Evolutionary conservation across 306 rosid genomes (phyloP), one percentile per base, ranked within the genome.

Genomic region (Lablab purpureus): DNA sequence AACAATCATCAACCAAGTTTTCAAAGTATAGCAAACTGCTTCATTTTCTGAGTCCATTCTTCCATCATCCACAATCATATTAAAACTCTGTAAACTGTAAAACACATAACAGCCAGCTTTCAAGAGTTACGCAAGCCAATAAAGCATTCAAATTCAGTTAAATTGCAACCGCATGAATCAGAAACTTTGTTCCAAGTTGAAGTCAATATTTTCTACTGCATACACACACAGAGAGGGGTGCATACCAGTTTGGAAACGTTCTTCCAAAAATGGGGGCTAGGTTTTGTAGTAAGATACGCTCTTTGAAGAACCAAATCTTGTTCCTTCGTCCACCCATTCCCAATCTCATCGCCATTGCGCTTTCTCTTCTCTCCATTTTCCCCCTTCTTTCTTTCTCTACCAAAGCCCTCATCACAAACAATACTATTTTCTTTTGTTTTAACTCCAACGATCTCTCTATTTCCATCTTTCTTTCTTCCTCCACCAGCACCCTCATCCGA

Each of bases 231-330:
- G 36, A 71, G 22, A 71, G 7, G 1, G 54, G 65, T 11, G 1
- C 18, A 28, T 91, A 94, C 99, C 97, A 88, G 73, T 68, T 85
- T 87, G 5, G 97, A 84, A 71, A 94, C 97, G 56, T 88, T 90
- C 90, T 92, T 94, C 99, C 99, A 94, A 88, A 94, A 94, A 71
- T 85, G 79, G 14, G 98, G 97, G 9, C 92, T 89, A 4, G 97
- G 99, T 81, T 85, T 92, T 27, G 89, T 87, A 45, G 80, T 67
- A 25, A 87, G 52, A 84, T 88, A 94, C 27, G 99, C 95, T 75
- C 67, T 91, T 67, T 80, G 88, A 82, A 94, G 60, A 10, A 90
- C 94, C 67, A 72, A 70, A 75, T 91, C 93, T 77, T 94, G 97
- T 70, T 94, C 97, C 77, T 78, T 84, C 15, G 91, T 88, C 99